Conservation (phyloP, 306 rosid genomes). For the Astragalus glycyphyllos region DNA sequence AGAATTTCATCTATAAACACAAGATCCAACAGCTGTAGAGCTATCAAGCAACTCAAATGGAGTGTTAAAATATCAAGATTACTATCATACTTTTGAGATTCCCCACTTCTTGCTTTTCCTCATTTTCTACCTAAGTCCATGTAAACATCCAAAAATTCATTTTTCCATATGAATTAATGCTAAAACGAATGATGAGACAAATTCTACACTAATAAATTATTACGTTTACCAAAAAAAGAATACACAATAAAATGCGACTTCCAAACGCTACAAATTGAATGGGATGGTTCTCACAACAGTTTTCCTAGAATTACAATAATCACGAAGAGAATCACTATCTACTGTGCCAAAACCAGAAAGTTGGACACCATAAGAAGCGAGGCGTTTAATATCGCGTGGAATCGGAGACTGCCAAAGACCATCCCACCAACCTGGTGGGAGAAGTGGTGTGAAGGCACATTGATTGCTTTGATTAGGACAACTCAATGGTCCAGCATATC, state of each 20-base stretch:
- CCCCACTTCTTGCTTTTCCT: background rate
- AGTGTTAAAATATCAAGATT: too few species aligned
- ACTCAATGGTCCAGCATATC: constrained; percentile 87
- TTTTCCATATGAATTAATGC: background rate
- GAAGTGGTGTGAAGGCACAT: constrained; percentile 88
- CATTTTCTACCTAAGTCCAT: background rate
- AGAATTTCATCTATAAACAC: too few species aligned
- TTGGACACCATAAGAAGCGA: constrained; percentile 70
- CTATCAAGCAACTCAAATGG: too few species aligned
- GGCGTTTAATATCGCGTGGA: constrained; percentile 63
- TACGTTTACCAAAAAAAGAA: constrained; percentile 5
- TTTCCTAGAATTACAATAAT: constrained; percentile 71
- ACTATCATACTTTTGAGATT: too few species aligned
- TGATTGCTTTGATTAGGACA: constrained; percentile 72
- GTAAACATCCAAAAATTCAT: background rate
- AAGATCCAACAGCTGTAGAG: too few species aligned
- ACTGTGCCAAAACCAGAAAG: constrained; percentile 68
- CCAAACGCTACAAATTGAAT: constrained; percentile 57
- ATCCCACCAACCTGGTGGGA: constrained; percentile 97
- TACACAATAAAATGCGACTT: constrained; percentile 40
- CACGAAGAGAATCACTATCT: constrained; percentile 57
- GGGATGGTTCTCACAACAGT: constrained; percentile 61
- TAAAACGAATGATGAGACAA: constrained; percentile 29
- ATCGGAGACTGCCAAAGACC: constrained; percentile 93
- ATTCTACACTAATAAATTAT: constrained; percentile 41